Conservation (phyloP, 2,329 filamentous ascomycete genomes). For the Alternaria sp. region DNA sequence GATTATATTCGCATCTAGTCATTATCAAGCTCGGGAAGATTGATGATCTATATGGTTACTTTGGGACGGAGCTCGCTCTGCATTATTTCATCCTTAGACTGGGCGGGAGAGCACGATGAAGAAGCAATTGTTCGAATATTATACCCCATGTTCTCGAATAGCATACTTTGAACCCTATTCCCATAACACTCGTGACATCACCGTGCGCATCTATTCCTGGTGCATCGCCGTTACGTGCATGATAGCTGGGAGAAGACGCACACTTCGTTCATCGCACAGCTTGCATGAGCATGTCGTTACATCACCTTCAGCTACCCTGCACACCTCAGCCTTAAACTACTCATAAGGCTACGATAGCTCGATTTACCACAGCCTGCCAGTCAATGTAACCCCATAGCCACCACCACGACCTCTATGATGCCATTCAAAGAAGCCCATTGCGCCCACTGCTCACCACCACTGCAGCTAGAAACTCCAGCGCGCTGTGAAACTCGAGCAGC, state of each 20-base stretch:
- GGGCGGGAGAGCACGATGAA: not conserved
- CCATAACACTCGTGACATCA: not conserved
- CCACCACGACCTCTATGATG: not conserved
- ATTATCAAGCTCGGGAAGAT: conserved; percentile 5
- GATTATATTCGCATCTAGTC: not conserved
- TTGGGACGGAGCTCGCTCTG: not conserved
- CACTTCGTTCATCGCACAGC: not conserved
- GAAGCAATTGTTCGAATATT: conserved; percentile 6
- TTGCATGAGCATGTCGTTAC: not conserved
- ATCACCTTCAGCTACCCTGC: not conserved
- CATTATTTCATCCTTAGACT: not conserved
- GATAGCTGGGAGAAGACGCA: not conserved
- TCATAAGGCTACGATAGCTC: not conserved
- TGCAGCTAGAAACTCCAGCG: not conserved
- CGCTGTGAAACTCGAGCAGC: not conserved
- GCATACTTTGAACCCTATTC: not conserved
- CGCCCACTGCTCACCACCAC: not conserved
- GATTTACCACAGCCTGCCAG: not conserved
- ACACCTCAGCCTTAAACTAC: not conserved
- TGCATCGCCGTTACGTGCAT: not conserved
- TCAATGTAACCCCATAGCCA: not conserved
- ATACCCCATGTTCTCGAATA: conserved; percentile 9
- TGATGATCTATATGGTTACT: conserved; percentile 7
- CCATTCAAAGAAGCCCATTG: not conserved
- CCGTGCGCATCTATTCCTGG: not conserved